These are phyloP conservation scores for Avicennia marina DNA, from an alignment of 257 asterid genomes.

Conservation along the genomic window DNA sequence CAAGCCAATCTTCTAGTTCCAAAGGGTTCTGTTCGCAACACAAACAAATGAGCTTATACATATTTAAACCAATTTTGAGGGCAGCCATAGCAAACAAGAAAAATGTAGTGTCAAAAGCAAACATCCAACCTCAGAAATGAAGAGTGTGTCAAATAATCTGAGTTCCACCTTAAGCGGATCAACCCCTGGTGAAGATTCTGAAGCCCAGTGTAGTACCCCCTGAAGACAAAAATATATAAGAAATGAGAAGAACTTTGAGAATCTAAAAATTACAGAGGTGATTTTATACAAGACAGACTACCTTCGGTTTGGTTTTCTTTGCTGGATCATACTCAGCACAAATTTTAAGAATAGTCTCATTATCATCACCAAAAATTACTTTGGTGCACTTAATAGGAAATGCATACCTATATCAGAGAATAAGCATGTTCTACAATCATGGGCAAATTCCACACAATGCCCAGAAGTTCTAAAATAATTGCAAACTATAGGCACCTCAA, in stretches of 20 bases:
- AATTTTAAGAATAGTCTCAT: constrained; percentile 61
- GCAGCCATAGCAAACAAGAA: too few species aligned
- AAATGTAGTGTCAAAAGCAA: too few species aligned
- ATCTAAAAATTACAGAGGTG: neutral
- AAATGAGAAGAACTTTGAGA: too few species aligned
- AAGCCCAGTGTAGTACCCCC: constrained; percentile 98
- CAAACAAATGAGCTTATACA: constrained; percentile 9
- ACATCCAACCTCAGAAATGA: constrained; percentile 72
- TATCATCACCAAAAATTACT: constrained; percentile 60
- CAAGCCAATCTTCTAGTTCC: constrained; percentile 84
- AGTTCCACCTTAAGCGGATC: constrained; percentile 81
- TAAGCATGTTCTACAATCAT: constrained; percentile 7
- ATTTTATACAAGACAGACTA: constrained; percentile 13
- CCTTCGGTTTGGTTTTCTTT: constrained; percentile 89
- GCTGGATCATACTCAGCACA: constrained; percentile 75
- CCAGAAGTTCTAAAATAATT: neutral
- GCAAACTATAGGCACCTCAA: constrained; percentile 49
- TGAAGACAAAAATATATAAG: constrained; percentile 24
- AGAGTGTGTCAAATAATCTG: constrained; percentile 74
- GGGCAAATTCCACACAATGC: neutral
- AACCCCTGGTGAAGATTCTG: constrained; percentile 67
- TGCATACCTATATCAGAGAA: constrained; percentile 59
- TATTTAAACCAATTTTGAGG: too few species aligned
- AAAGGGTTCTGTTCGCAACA: constrained; percentile 62
- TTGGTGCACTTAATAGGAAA: constrained; percentile 85